phyloP scores from a whole-genome alignment of 495 filamentous ascomycete genomes.

The Poronia punctata region DNA sequence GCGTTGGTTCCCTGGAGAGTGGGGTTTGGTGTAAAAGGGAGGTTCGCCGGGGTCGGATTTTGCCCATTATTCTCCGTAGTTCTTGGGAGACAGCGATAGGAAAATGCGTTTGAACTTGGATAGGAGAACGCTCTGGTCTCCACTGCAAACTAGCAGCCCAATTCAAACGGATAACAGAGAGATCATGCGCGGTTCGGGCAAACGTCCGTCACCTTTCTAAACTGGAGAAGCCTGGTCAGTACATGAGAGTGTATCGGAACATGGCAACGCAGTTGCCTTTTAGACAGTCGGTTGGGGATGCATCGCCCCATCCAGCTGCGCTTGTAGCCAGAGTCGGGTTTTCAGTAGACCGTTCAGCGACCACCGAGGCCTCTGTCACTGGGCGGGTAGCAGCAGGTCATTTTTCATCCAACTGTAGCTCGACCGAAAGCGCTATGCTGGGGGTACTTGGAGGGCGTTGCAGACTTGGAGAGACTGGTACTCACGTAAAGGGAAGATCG shows the following conservation, averaged over 20 bases:
- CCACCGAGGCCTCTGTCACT: no score
- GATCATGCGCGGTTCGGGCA: background rate
- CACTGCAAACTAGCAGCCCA: background rate
- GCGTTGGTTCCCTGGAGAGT: constrained; percentile 30
- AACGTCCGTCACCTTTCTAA: background rate
- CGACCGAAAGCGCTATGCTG: no score
- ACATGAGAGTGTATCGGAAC: background rate
- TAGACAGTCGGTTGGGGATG: no score
- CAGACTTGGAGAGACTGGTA: no score
- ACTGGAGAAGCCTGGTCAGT: constrained; percentile 1
- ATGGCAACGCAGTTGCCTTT: no score
- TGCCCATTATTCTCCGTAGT: constrained; percentile 37
- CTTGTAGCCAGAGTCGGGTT: no score
- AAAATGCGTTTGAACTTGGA: background rate
- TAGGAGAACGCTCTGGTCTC: background rate
- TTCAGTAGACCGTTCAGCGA: no score
- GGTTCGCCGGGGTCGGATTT: constrained; percentile 33
- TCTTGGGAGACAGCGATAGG: constrained; percentile 7
- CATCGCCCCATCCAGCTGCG: no score
- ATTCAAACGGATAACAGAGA: background rate
- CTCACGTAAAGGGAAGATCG: no score
- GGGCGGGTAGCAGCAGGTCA: no score
- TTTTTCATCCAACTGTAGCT: no score
- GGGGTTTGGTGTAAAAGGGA: constrained; percentile 34
- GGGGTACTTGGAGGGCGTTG: no score